Conservation (phyloP, 129 eudicot species). For the Heracleum sosnowskyi region DNA sequence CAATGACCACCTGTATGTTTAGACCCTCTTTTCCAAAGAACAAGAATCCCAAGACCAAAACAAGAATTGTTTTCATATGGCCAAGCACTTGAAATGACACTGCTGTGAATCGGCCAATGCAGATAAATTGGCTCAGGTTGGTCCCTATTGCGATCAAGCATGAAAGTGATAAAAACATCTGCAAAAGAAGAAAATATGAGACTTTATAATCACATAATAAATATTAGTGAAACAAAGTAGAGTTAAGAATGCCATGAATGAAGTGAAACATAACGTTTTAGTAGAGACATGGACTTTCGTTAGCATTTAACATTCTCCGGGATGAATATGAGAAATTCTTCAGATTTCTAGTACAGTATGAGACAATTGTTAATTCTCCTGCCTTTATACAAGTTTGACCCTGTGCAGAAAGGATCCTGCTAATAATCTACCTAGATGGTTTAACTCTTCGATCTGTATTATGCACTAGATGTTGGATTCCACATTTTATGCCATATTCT, state of each 20-base stretch:
- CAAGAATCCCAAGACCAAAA: slow-evolving; percentile 66
- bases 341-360: not conserved
- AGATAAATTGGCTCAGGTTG: slow-evolving; percentile 86
- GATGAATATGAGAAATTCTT: not conserved
- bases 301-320: not conserved
- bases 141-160: slow-evolving; percentile 88
- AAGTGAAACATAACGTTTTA: no score
- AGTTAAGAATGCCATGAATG: not conserved
- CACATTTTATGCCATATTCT: not conserved
- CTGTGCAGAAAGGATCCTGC: not conserved
- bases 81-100: slow-evolving; percentile 90
- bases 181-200: slow-evolving; percentile 3
- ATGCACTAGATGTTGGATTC: not conserved
- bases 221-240: not conserved
- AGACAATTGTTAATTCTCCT: not conserved
- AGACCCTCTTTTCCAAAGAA: slow-evolving; percentile 89
- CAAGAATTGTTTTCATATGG: slow-evolving; percentile 91
- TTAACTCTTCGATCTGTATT: not conserved
- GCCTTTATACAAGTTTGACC: not conserved
- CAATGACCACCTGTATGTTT: slow-evolving; percentile 69
- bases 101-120: slow-evolving; percentile 93
- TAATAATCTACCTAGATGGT: not conserved
- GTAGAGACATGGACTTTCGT: not conserved
- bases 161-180: slow-evolving; percentile 61
- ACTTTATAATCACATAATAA: not conserved